Percentiles rank a stretch among this genome's conserved stretches.
These are phyloP conservation scores for Trichoderma sp. DNA, from an alignment of 2,329 filamentous ascomycete species.

Conservation along the genomic window DNA sequence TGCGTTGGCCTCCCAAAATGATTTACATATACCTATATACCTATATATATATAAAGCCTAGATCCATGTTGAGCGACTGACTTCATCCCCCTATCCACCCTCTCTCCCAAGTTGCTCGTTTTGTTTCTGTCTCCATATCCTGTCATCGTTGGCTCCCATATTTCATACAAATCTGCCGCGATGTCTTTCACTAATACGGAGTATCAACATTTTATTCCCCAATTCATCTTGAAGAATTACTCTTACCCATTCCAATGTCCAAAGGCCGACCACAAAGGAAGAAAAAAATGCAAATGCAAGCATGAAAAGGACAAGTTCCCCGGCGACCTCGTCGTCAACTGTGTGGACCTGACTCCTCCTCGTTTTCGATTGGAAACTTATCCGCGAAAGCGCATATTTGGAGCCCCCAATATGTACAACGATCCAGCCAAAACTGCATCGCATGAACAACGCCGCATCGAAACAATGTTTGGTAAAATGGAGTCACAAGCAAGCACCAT, in stretches of 20 bases:
- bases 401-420: not conserved
- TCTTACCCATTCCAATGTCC: not conserved
- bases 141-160: no score
- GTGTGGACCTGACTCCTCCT: not conserved
- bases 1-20: not conserved
- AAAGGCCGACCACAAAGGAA: not conserved
- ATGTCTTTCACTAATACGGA: not conserved
- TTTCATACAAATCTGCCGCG: no score
- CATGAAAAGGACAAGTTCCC: not conserved
- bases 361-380: not conserved
- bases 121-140: not conserved
- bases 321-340: not conserved
- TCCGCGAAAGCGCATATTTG: not conserved
- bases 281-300: not conserved
- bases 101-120: not conserved
- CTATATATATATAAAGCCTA: not conserved
- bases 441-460: not conserved
- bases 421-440: not conserved
- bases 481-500: not conserved
- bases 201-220: not conserved
- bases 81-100: not conserved
- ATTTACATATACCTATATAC: not conserved
- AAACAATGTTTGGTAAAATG: not conserved
- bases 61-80: not conserved
- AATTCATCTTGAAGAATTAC: not conserved